Evolutionary conservation across 2,329 filamentous ascomycete species (phyloP), one percentile per base, ranked within the genome.

Genomic region (Penicillium sp.): DNA sequence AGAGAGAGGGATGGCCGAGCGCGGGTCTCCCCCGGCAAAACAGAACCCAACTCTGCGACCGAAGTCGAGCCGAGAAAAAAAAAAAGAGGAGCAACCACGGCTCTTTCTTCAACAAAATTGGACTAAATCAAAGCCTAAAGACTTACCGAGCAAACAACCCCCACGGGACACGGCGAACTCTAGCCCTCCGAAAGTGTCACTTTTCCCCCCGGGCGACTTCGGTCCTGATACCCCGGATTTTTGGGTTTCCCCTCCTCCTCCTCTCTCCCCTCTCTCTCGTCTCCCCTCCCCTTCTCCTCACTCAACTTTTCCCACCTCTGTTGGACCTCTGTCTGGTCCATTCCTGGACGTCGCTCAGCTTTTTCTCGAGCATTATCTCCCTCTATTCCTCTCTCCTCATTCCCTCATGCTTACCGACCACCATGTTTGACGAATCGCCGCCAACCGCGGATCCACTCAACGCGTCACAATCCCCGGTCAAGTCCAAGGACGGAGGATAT

Each of bases 401-500:
- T 22, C 33, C 35, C 33, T 28, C 42, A 61, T 58, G 51, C 35
- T 22, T 26, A 14, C 40, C 19, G 11, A 54, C 51, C 56, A 60
- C 40, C 59, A 68, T 68, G 66, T 55, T 60, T 46, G 46, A 58
- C 46, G 58, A 63, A 14, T 52, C 59, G 33, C 55, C 61, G 45
- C 49, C 57, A 13, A 52, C 55, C 13, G 30, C 46, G 7, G 61
- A 57, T 11, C 53, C 19, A 14, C 38, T 49, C 11, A 28, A 38
- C 51, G 28, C 57, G 2, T 48, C 57, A n/a, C 59, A 58, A 33
- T 57, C 62, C 19, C 25, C 55, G 13, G 22, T 55, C 16, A 65
- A 68, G 45, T 54, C 53, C 16, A 66, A 63, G 22, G 66, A 64
- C 6, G 64, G 65, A 28, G 71, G 67, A 5, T 72, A 71, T 49